Conservation (phyloP, 1,139 yeast genomes). For the Hemisphaericaspora subhashii region DNA sequence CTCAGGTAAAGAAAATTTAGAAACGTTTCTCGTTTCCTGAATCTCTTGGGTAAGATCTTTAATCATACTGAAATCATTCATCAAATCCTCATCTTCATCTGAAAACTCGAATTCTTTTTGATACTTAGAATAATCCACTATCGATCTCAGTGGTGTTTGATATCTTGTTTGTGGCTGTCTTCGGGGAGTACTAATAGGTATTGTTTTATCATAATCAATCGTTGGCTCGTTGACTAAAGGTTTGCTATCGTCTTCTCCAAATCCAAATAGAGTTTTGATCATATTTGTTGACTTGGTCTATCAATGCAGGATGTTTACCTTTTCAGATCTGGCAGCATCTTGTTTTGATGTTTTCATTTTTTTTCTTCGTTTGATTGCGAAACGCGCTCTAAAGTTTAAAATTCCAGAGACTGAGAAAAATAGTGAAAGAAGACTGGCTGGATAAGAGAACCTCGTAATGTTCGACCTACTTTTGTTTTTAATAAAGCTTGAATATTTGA, state of each 20-base stretch:
- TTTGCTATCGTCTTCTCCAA: constrained; percentile 15
- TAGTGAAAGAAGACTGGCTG: no score
- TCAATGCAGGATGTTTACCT: no score
- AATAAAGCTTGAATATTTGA: no score
- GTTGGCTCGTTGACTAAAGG: constrained; percentile 38
- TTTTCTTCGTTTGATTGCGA: no score
- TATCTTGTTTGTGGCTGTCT: not conserved
- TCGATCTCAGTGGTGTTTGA: not conserved
- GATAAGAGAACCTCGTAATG: no score
- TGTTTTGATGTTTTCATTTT: no score
- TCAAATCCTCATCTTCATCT: constrained; percentile 23
- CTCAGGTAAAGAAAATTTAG: constrained; percentile 16
- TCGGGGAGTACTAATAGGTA: constrained; percentile 14
- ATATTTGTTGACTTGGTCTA: no score
- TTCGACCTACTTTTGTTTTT: no score
- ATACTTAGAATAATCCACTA: constrained; percentile 1
- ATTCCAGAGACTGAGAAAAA: no score
- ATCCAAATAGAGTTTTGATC: constrained; percentile 13
- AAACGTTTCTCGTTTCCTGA: constrained; percentile 6
- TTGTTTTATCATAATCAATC: constrained; percentile 35
- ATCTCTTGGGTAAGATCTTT: constrained; percentile 10
- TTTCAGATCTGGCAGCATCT: no score
- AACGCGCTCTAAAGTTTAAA: no score
- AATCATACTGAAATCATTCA: constrained; percentile 13
- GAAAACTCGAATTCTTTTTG: constrained; percentile 19